A percentile compares a stretch with the other conserved stretches of the same genome.
Evolutionary conservation across 2,329 filamentous ascomycete genomes (phyloP).

Genomic region (Monilinia fructigena): DNA sequence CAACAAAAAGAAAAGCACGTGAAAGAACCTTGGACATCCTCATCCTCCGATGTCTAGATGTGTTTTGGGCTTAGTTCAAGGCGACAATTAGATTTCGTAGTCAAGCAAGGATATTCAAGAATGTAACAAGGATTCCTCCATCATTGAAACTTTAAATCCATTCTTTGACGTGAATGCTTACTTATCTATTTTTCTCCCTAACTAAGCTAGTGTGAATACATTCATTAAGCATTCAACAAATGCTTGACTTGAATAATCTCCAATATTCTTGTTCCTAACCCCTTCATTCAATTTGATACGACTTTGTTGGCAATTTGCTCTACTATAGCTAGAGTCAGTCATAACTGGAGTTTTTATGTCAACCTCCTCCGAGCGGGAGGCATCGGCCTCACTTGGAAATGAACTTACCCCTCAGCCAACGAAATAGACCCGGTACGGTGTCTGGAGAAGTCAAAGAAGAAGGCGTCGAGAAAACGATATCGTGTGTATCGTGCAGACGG

Average conservation of each 20-base stretch:
- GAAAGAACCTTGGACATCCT: neutral
- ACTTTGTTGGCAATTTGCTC: neutral
- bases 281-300: neutral
- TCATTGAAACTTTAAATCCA: neutral
- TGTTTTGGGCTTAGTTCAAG: neutral
- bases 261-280: neutral
- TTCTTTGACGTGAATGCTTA: constrained; percentile 7
- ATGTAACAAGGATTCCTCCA: neutral
- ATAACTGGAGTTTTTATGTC: constrained; percentile 6
- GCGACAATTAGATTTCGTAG: neutral
- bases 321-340: neutral
- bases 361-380: constrained; percentile 11
- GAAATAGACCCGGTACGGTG: neutral
- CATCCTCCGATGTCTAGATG: no score
- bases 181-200: neutral
- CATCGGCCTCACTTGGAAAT: neutral
- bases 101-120: constrained; percentile 1
- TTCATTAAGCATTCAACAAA: neutral
- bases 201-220: no score
- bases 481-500: constrained; percentile 79
- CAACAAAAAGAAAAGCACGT: constrained; percentile 9
- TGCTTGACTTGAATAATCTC: neutral
- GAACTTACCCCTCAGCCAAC: neutral
- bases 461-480: constrained; percentile 56
- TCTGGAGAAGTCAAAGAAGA: neutral